Evolutionary conservation across 78 protist species (phyloP).

Genomic region (Dictyostelium discoideum): dicty_2.7 NC_007091.3:4332001-4332500

Average conservation of each 20-base stretch:
- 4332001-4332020: no score
- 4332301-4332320: slow-evolving; percentile 12
- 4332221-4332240: not conserved
- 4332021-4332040: not conserved
- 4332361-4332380: not conserved
- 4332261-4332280: not conserved
- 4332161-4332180: not conserved
- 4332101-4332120: not conserved
- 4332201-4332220: not conserved
- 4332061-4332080: no score
- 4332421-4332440: slow-evolving; percentile 33
- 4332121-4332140: not conserved
- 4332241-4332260: not conserved
- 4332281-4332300: not conserved
- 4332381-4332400: not conserved
- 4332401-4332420: not conserved
- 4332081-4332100: not conserved
- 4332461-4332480: not conserved
- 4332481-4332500: not conserved
- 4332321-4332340: slow-evolving; percentile 1
- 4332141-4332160: not conserved
- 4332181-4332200: not conserved
- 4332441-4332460: not conserved
- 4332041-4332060: not conserved
- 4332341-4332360: not conserved